phyloP scores from a whole-genome alignment of 306 rosid genomes.

The Dryas drummondii region DNA sequence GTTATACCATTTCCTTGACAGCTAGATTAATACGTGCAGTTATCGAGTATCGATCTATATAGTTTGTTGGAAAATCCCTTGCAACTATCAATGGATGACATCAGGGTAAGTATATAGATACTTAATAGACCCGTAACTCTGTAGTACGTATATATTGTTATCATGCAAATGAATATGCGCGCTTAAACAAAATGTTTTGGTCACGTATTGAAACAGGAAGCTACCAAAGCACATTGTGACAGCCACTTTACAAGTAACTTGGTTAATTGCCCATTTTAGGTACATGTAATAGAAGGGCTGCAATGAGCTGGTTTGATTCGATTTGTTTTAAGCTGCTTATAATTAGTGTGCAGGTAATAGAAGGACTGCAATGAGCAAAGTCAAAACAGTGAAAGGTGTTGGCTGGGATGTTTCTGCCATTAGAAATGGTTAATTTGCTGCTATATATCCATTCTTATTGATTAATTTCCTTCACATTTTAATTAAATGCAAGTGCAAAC shows the following conservation, averaged over 20 bases:
- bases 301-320: background rate
- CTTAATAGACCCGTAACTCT: too few relatives aligned
- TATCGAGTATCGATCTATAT: slow-evolving; percentile 11
- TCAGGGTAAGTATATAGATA: background rate
- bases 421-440: slow-evolving; percentile 63
- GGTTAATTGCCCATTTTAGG: background rate
- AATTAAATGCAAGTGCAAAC: background rate
- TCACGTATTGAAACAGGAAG: slow-evolving; percentile 37
- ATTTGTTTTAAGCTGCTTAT: slow-evolving; percentile 22
- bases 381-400: slow-evolving; percentile 69
- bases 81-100: slow-evolving; percentile 9
- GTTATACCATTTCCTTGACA: slow-evolving; percentile 42
- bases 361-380: slow-evolving; percentile 93
- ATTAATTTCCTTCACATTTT: background rate
- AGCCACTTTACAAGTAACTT: slow-evolving; percentile 75
- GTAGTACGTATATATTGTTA: too few relatives aligned
- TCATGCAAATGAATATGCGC: too few relatives aligned
- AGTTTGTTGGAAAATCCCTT: background rate
- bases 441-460: background rate
- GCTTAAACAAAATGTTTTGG: background rate
- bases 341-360: slow-evolving; percentile 87
- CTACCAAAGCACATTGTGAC: slow-evolving; percentile 75
- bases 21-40: background rate
- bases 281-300: too few relatives aligned
- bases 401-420: slow-evolving; percentile 94